Evolutionary conservation across 768 basidiomycete genomes (phyloP).

Genomic region (Russula sp.): DNA sequence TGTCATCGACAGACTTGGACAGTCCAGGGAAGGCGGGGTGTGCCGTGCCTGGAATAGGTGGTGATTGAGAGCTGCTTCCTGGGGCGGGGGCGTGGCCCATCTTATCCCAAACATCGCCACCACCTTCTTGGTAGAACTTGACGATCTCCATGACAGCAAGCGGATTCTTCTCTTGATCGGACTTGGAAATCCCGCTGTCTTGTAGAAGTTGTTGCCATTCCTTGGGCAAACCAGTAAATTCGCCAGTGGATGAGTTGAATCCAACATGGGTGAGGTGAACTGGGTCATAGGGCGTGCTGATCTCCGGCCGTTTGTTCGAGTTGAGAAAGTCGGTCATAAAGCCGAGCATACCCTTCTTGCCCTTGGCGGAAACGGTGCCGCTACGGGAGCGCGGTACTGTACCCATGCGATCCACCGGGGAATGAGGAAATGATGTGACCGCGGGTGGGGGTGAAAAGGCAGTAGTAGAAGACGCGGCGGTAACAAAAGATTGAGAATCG

Average conservation of each 20-base stretch:
- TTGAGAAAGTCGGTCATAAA: slow-evolving; percentile 75
- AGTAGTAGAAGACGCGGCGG: slow-evolving; percentile 12
- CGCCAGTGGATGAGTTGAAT: slow-evolving; percentile 97
- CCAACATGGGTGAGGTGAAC: slow-evolving; percentile 99
- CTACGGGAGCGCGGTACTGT: slow-evolving; percentile 43
- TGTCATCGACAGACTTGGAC: slow-evolving; percentile 46
- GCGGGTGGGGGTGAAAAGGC: slow-evolving; percentile 17
- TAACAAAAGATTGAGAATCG: slow-evolving; percentile 9
- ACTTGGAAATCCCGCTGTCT: slow-evolving; percentile 91
- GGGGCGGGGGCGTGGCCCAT: slow-evolving; percentile 48
- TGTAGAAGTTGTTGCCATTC: slow-evolving; percentile 98
- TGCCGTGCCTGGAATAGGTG: slow-evolving; percentile 19
- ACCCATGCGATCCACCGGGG: slow-evolving; percentile 27
- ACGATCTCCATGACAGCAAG: slow-evolving; percentile 98
- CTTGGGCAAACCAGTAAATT: slow-evolving; percentile 96
- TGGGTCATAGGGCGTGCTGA: slow-evolving; percentile 97
- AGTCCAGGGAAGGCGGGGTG: slow-evolving; percentile 25
- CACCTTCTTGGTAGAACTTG: slow-evolving; percentile 93
- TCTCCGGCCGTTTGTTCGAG: slow-evolving; percentile 76
- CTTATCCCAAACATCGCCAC: slow-evolving; percentile 83
- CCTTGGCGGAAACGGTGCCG: slow-evolving; percentile 42
- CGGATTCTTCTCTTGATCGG: slow-evolving; percentile 96
- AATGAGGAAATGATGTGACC: slow-evolving; percentile 25
- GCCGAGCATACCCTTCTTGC: slow-evolving; percentile 61
- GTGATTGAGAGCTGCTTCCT: slow-evolving; percentile 27